Percentiles rank a stretch among this genome's conserved stretches.
Conservation (phyloP, 768 basidiomycete species). For the Amylocystis lapponica region DNA sequence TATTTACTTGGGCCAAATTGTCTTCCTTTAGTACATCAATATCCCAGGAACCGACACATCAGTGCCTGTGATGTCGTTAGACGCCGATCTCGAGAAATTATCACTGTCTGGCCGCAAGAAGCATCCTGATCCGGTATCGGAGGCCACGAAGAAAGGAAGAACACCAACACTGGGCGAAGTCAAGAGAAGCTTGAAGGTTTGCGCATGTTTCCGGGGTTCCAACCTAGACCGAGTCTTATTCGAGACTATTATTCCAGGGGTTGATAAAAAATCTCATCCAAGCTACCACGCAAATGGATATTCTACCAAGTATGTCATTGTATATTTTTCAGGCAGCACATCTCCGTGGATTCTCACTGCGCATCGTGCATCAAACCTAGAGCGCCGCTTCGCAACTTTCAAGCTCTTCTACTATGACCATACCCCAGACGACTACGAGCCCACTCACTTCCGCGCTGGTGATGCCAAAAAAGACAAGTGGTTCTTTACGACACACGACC, state of each 20-base stretch:
- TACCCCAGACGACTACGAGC: constrained; percentile 80
- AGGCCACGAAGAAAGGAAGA: constrained; percentile 53
- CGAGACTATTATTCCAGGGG: too few species aligned
- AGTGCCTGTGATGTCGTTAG: constrained; percentile 72
- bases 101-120: constrained; percentile 32
- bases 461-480: constrained; percentile 70
- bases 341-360: background rate
- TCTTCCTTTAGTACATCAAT: constrained; percentile 52
- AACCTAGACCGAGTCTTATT: too few species aligned
- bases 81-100: constrained; percentile 49
- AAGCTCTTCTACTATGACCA: constrained; percentile 80
- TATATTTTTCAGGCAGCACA: background rate
- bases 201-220: too few species aligned
- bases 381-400: constrained; percentile 81
- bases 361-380: constrained; percentile 29
- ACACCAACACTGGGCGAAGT: constrained; percentile 75
- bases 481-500: constrained; percentile 75
- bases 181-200: constrained; percentile 70
- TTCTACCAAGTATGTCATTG: constrained; percentile 59
- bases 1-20: background rate
- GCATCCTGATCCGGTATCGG: constrained; percentile 49
- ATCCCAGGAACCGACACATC: constrained; percentile 52
- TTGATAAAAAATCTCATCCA: constrained; percentile 74
- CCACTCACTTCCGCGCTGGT: constrained; percentile 69
- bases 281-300: constrained; percentile 76